Conservation (phyloP, 2,329 filamentous ascomycete genomes). For the Aspergillus puulaauensis region DNA sequence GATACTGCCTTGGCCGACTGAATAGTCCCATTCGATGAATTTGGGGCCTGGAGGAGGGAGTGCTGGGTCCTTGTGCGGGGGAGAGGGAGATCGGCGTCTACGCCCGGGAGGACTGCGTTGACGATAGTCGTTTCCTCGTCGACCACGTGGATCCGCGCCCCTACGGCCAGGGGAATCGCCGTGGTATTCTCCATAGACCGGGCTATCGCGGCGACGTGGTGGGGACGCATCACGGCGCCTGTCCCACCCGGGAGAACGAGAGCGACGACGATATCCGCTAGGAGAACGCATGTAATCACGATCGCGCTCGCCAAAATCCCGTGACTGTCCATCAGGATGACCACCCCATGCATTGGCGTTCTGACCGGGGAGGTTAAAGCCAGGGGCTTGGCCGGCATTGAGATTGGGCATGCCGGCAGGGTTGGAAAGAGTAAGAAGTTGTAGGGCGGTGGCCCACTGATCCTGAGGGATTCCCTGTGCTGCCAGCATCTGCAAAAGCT, state of each 20-base stretch:
- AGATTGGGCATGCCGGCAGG: conserved; percentile 34
- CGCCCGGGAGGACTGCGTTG: conserved; percentile 80
- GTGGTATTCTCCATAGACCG: conserved; percentile 71
- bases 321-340: conserved; percentile 42
- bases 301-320: conserved; percentile 58
- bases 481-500: conserved; percentile 72
- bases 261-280: conserved; percentile 65
- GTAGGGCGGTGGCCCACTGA: conserved; percentile 64
- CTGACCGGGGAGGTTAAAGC: conserved; percentile 34
- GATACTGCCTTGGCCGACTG: conserved; percentile 73
- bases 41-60: conserved; percentile 60
- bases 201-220: conserved; percentile 63
- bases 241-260: conserved; percentile 74
- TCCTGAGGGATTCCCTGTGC: conserved; percentile 76
- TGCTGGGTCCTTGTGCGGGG: conserved; percentile 39
- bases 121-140: conserved; percentile 66
- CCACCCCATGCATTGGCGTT: conserved; percentile 35
- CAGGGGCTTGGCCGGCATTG: conserved; percentile 35
- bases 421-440: conserved; percentile 48
- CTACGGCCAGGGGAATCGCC: conserved; percentile 65
- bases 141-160: conserved; percentile 55
- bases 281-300: conserved; percentile 64
- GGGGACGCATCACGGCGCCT: conserved; percentile 68
- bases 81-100: conserved; percentile 64
- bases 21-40: conserved; percentile 76